Percentiles rank a stretch among this genome's conserved stretches.
These are phyloP conservation scores for Plasmodium reichenowi DNA, from an alignment of 169 alveolate genomes.

Conservation along the genomic window DNA sequence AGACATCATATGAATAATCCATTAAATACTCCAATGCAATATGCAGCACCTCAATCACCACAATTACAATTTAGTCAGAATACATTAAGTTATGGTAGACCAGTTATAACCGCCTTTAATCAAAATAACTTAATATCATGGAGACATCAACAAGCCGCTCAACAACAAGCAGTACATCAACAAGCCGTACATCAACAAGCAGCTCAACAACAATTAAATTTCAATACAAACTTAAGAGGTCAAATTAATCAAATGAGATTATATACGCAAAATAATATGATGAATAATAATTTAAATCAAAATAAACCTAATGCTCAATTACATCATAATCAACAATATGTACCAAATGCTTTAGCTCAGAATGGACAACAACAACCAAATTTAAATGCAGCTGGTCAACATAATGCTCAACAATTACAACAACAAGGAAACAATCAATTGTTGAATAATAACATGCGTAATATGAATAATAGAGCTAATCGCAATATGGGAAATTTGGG, in stretches of 20 bases:
- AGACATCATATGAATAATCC: slow-evolving; percentile 83
- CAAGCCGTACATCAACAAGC: slow-evolving; percentile 61
- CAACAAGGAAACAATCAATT: slow-evolving; percentile 46
- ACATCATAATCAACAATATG: slow-evolving; percentile 40
- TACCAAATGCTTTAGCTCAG: slow-evolving; percentile 24
- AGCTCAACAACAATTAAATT: slow-evolving; percentile 60
- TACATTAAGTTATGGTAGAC: slow-evolving; percentile 75
- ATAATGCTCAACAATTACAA: slow-evolving; percentile 26
- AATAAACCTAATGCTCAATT: slow-evolving; percentile 34
- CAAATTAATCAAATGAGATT: slow-evolving; percentile 74
- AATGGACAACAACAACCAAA: slow-evolving; percentile 26
- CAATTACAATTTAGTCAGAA: slow-evolving; percentile 70
- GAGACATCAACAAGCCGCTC: slow-evolving; percentile 77
- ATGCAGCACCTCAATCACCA: slow-evolving; percentile 69
- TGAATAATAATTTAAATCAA: slow-evolving; percentile 47
- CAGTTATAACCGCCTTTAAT: slow-evolving; percentile 60
- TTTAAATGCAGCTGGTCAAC: slow-evolving; percentile 25
- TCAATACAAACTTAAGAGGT: slow-evolving; percentile 54
- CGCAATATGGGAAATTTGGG: slow-evolving; percentile 44
- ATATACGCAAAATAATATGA: slow-evolving; percentile 59
- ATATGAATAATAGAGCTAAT: slow-evolving; percentile 46
- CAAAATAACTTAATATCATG: slow-evolving; percentile 69
- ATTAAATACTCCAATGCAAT: slow-evolving; percentile 77
- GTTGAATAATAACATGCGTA: slow-evolving; percentile 58
- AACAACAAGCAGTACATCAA: slow-evolving; percentile 56